Percentiles rank a stretch among this genome's conserved stretches.
phyloP scores from a whole-genome alignment of 345 rosid species.

The Pseudoturritis turrita region DNA sequence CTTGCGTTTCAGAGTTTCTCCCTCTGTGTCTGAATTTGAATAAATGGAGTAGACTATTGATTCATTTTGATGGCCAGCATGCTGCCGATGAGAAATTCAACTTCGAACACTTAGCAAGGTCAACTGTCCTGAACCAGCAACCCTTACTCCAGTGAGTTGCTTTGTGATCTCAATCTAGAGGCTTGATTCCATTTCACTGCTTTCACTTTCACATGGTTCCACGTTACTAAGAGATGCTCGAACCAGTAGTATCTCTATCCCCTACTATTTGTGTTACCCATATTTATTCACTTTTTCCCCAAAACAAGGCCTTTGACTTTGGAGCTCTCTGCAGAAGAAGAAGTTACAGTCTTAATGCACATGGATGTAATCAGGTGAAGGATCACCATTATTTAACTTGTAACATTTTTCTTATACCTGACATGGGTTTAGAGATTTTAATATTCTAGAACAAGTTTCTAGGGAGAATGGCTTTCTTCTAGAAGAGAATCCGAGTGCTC shows the following conservation, averaged over 20 bases:
- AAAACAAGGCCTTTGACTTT: constrained; percentile 62
- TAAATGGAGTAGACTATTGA: constrained; percentile 1
- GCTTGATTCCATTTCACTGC: background rate
- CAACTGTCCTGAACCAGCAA: constrained; percentile 91
- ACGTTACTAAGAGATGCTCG: background rate
- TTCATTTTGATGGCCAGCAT: constrained; percentile 56
- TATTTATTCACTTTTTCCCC: background rate
- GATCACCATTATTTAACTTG: constrained; percentile 2
- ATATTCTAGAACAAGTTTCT: background rate
- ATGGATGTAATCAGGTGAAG: constrained; percentile 80
- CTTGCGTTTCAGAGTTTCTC: constrained; percentile 1
- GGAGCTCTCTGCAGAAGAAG: constrained; percentile 97
- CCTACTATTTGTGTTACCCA: background rate
- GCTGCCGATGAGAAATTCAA: constrained; percentile 99
- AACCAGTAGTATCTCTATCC: background rate
- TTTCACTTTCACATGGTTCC: constrained; percentile 5
- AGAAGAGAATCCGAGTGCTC: constrained; percentile 76
- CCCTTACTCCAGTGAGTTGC: constrained; percentile 83
- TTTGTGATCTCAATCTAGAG: constrained; percentile 22
- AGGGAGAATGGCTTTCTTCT: constrained; percentile 90
- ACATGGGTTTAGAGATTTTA: background rate
- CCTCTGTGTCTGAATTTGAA: background rate
- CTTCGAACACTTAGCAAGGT: constrained; percentile 75
- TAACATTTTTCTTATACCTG: background rate
- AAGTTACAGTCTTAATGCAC: constrained; percentile 75